Base-by-base conservation (phyloP, 371 early-diverging fungal genomes). In the Mucor piriformis region DNA sequence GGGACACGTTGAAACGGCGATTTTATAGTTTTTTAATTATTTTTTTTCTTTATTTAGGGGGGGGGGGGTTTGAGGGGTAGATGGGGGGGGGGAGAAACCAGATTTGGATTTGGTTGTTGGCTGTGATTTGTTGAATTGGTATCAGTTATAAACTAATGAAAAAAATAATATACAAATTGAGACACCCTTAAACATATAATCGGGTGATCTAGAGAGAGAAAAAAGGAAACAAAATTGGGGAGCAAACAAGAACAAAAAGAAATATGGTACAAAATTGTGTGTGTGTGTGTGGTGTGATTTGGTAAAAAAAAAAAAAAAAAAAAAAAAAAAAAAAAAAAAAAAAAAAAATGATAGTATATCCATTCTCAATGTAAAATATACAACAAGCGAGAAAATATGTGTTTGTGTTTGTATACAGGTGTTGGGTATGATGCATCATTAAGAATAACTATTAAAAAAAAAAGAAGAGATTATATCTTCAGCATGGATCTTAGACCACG, bases 401-500 rank as follows among this genome's bases (percentile, higher is more conserved):
- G 18, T 18, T 7, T 18, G 42, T 42, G 20, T 18, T 7, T 18
- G 42, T 42, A 10, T 42, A 42, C 42, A 42, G 10, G 7, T 3
- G 42, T 18, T 42, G 54, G 54, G 54, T 53, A 53, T 53, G 27
- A 37, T 27, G 20, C 24, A 25, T 52, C 37, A 21, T 11, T 32
- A 40, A 52, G 53, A 16, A 37, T 52, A 40, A 38, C 5, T 38
- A 15, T 38, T n/a, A 38, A 43, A 43, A 43, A 43, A 43, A 43
- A 55, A 44, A 32, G 24, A 46, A 51, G 50, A 38, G 44, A 46
- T 58, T 67, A 70, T 23, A 79, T 70, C 55, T 74, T 79, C 25
- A 79, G 62, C 72, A 79, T 72, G 18, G 74, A 73, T 42, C 76
- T 57, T 13, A 79, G 46, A 11, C 66, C 71, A 42, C 69, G 72